phyloP scores from a whole-genome alignment of 2,329 filamentous ascomycete species.

The Cladobotryum mycophilum region DNA sequence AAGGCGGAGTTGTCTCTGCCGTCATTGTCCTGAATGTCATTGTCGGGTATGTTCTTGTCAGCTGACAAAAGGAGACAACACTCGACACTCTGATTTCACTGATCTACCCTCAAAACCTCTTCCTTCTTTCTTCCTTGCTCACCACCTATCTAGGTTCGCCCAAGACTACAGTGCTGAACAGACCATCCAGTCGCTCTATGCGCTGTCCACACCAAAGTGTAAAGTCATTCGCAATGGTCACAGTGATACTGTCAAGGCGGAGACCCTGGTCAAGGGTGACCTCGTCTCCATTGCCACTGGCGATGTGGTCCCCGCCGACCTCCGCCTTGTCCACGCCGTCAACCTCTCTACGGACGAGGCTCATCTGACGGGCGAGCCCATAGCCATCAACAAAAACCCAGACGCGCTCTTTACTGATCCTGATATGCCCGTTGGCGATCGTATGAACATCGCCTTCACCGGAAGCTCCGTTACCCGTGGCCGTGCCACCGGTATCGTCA shows the following conservation, averaged over 20 bases:
- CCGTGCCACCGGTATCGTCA: constrained; percentile 61
- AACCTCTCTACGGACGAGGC: constrained; percentile 74
- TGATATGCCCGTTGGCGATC: constrained; percentile 59
- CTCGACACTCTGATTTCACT: too few species aligned
- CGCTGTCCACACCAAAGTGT: constrained; percentile 52
- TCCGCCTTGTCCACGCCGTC: constrained; percentile 58
- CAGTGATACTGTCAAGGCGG: constrained; percentile 46
- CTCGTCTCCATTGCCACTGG: constrained; percentile 57
- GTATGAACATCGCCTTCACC: constrained; percentile 64
- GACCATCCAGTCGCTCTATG: constrained; percentile 55
- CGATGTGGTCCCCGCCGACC: constrained; percentile 64
- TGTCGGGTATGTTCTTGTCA: constrained; percentile 46
- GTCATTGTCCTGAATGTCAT: constrained; percentile 63
- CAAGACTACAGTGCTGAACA: constrained; percentile 58
- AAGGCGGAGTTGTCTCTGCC: constrained; percentile 56
- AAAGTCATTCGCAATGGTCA: constrained; percentile 51
- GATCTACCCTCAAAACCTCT: too few species aligned
- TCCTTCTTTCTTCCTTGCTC: constrained; percentile 3
- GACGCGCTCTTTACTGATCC: constrained; percentile 46
- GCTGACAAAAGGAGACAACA: constrained; percentile 3
- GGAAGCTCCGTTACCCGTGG: constrained; percentile 67
- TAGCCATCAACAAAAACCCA: constrained; percentile 62
- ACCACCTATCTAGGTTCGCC: constrained; percentile 37
- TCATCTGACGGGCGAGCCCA: constrained; percentile 66
- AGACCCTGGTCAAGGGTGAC: constrained; percentile 59